phyloP scores from a whole-genome alignment of 306 rosid genomes.

The Chamaecrista fasciculata region DNA sequence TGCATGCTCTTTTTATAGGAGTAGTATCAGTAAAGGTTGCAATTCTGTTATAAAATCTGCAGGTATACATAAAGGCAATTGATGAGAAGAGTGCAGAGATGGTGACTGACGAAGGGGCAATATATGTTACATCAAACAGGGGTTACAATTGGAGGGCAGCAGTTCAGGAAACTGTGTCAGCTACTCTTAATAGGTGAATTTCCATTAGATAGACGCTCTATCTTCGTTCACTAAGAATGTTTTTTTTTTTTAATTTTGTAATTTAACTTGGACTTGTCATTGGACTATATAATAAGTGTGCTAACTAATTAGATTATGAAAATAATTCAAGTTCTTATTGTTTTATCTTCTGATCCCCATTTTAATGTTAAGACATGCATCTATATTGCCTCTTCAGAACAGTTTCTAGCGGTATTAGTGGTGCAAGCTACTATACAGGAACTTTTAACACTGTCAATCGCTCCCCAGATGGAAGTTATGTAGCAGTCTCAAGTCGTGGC shows the following conservation, averaged over 20 bases:
- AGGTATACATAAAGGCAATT: conserved; percentile 95
- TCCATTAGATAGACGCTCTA: conserved; percentile 13
- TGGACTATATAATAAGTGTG: neutral
- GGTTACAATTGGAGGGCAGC: conserved; percentile 98
- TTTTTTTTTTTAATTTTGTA: neutral
- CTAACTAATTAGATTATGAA: neutral
- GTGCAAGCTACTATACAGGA: conserved; percentile 95
- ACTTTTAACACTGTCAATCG: conserved; percentile 91
- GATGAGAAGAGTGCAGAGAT: conserved; percentile 93
- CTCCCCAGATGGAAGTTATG: conserved; percentile 91
- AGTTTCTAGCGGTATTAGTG: conserved; percentile 97
- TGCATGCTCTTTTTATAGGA: neutral
- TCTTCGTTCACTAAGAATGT: conserved; percentile 2
- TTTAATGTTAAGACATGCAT: conserved; percentile 36
- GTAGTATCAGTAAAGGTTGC: neutral
- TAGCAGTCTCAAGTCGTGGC: conserved; percentile 97
- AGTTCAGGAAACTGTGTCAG: conserved; percentile 94
- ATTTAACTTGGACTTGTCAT: neutral
- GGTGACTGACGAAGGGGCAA: conserved; percentile 98
- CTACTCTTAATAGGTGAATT: conserved; percentile 90
- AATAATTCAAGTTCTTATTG: neutral
- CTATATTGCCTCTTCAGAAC: conserved; percentile 73
- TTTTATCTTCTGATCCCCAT: neutral
- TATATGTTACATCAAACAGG: conserved; percentile 84
- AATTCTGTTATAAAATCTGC: conserved; percentile 26